phyloP scores from a whole-genome alignment of 192 early-diverging fungal genomes.

The Coemansia sp. region DNA sequence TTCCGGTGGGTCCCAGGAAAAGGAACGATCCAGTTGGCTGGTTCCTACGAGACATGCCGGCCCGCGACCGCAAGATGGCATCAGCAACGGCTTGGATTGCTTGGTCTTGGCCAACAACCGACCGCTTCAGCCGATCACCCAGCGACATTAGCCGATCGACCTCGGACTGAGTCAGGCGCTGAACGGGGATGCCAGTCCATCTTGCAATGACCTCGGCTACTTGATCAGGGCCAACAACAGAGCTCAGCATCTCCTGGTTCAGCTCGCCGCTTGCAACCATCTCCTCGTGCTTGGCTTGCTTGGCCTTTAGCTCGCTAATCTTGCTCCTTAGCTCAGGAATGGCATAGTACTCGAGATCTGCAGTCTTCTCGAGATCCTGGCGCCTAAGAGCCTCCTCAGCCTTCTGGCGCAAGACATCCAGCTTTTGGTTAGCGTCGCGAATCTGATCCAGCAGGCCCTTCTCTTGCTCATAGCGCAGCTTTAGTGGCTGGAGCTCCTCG shows the following conservation, averaged over 20 bases:
- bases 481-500: conserved; percentile 88
- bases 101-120: conserved; percentile 89
- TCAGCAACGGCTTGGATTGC: conserved; percentile 90
- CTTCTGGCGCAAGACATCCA: conserved; percentile 85
- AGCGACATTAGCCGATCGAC: conserved; percentile 81
- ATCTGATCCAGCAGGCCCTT: conserved; percentile 87
- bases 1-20: conserved; percentile 96
- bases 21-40: conserved; percentile 90
- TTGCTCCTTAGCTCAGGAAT: conserved; percentile 84
- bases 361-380: conserved; percentile 81
- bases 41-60: conserved; percentile 77
- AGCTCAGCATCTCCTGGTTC: conserved; percentile 67
- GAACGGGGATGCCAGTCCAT: conserved; percentile 97
- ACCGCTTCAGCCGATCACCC: conserved; percentile 70
- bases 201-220: conserved; percentile 91
- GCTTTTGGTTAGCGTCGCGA: conserved; percentile 78
- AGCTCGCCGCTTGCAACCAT: conserved; percentile 53
- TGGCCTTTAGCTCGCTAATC: conserved; percentile 68
- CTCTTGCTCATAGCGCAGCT: conserved; percentile 80
- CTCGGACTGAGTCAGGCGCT: conserved; percentile 81
- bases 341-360: conserved; percentile 91
- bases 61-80: conserved; percentile 85
- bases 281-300: conserved; percentile 65
- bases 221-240: conserved; percentile 86
- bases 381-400: conserved; percentile 79